Conservation (phyloP, 108 stramenopile genomes). For the Parmales sp. region DNA sequence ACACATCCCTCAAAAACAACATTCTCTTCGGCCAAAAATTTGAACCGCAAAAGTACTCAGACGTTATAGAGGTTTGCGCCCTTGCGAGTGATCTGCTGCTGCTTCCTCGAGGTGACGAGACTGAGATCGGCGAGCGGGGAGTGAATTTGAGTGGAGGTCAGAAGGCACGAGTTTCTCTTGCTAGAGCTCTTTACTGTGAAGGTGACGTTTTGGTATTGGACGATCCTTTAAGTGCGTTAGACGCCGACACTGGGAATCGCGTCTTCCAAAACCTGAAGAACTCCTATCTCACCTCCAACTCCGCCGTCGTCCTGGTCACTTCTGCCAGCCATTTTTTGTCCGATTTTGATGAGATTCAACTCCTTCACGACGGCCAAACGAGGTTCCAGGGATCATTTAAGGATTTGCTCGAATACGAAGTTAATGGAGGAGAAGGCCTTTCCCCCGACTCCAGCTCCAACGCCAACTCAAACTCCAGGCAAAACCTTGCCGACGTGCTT, state of each 20-base stretch:
- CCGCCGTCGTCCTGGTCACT: slow-evolving; percentile 73
- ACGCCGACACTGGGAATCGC: slow-evolving; percentile 62
- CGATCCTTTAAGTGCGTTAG: slow-evolving; percentile 84
- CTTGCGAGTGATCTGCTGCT: slow-evolving; percentile 19
- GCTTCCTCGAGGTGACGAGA: slow-evolving; percentile 22
- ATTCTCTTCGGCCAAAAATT: not conserved
- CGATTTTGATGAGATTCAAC: slow-evolving; percentile 54
- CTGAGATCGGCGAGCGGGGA: slow-evolving; percentile 88
- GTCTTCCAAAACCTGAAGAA: slow-evolving; percentile 67
- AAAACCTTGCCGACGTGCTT: not conserved
- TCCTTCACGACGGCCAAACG: slow-evolving; percentile 55
- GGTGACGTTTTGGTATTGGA: slow-evolving; percentile 67
- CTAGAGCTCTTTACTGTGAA: slow-evolving; percentile 66
- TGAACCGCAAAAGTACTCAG: slow-evolving; percentile 9
- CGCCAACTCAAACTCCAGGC: not conserved
- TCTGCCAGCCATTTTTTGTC: slow-evolving; percentile 73
- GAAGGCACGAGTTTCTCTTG: slow-evolving; percentile 57
- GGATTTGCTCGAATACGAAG: slow-evolving; percentile 39
- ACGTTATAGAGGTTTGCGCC: slow-evolving; percentile 11
- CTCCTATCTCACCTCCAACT: slow-evolving; percentile 26
- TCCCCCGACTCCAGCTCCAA: not conserved
- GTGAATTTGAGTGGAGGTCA: slow-evolving; percentile 83
- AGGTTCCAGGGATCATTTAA: slow-evolving; percentile 60
- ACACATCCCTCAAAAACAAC: slow-evolving; percentile 13
- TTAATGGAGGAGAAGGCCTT: not conserved